A percentile compares a stretch with the other conserved stretches of the same genome.
These are phyloP conservation scores for Blumeria hordei DNA, from an alignment of 2,329 filamentous ascomycete genomes.

Conservation along the genomic window DNA sequence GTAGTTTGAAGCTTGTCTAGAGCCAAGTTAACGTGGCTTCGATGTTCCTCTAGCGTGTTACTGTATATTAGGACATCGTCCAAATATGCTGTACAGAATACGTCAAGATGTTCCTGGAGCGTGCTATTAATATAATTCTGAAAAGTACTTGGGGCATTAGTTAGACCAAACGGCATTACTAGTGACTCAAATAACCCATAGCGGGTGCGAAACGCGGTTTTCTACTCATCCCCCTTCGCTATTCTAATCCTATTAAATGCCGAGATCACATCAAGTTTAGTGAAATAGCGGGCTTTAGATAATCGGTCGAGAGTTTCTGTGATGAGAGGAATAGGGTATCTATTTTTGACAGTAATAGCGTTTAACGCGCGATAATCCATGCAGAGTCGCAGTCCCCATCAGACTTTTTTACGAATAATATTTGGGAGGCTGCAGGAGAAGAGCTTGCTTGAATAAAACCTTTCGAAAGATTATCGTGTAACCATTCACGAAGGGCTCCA, in stretches of 20 bases:
- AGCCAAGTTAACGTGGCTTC: neutral
- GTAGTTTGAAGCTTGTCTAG: neutral
- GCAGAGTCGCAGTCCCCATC: neutral
- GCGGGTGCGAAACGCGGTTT: neutral
- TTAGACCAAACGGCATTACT: conserved; percentile 1
- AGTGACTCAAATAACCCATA: neutral
- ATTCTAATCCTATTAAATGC: neutral
- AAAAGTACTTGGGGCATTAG: conserved; percentile 1
- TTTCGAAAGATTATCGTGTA: neutral
- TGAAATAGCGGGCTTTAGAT: neutral
- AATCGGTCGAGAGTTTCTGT: neutral
- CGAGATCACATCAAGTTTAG: neutral
- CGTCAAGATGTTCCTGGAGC: neutral
- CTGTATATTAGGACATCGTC: neutral
- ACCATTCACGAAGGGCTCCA: neutral
- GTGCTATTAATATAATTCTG: neutral
- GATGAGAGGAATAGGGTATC: conserved; percentile 1
- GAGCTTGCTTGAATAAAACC: neutral
- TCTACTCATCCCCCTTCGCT: neutral
- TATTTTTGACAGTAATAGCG: neutral
- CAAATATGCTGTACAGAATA: neutral
- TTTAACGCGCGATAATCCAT: neutral
- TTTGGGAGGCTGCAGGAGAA: neutral
- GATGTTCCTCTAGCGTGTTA: neutral
- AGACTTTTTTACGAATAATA: neutral